Evolutionary conservation across 306 rosid species (phyloP).

Genomic region (Corylus americana): DNA sequence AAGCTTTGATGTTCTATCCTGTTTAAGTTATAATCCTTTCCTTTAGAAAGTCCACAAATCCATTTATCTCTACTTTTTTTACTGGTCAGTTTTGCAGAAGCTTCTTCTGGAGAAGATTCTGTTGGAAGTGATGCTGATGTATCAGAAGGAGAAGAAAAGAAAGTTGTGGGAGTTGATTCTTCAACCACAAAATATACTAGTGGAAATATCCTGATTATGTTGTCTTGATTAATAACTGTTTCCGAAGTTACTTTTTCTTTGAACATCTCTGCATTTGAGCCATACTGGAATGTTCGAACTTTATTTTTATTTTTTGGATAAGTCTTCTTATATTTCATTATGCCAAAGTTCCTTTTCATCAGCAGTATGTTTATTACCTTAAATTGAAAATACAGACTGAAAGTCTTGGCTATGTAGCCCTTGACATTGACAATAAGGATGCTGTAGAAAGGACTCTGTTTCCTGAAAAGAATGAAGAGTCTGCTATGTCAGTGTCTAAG

Average conservation of each 20-base stretch:
- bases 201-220: slow-evolving; percentile 41
- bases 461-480: slow-evolving; percentile 39
- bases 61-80: slow-evolving; percentile 10
- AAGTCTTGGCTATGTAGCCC: slow-evolving; percentile 17
- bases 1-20: slow-evolving; percentile 13
- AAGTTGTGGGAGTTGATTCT: slow-evolving; percentile 26
- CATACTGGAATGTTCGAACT: background rate
- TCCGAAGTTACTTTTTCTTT: background rate
- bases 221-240: slow-evolving; percentile 1
- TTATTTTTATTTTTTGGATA: background rate
- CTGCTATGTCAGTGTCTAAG: slow-evolving; percentile 40
- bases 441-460: slow-evolving; percentile 34
- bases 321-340: too few species aligned
- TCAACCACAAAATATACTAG: slow-evolving; percentile 24
- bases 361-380: slow-evolving; percentile 29
- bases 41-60: background rate
- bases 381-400: slow-evolving; percentile 32
- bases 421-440: slow-evolving; percentile 28
- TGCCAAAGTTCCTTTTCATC: background rate
- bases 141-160: slow-evolving; percentile 38
- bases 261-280: background rate
- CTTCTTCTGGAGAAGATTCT: slow-evolving; percentile 47
- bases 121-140: slow-evolving; percentile 25
- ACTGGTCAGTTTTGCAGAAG: slow-evolving; percentile 45
- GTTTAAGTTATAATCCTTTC: background rate